Base-by-base conservation (phyloP, 805 yeast genomes). In the Myxozyma neglecta region DNA sequence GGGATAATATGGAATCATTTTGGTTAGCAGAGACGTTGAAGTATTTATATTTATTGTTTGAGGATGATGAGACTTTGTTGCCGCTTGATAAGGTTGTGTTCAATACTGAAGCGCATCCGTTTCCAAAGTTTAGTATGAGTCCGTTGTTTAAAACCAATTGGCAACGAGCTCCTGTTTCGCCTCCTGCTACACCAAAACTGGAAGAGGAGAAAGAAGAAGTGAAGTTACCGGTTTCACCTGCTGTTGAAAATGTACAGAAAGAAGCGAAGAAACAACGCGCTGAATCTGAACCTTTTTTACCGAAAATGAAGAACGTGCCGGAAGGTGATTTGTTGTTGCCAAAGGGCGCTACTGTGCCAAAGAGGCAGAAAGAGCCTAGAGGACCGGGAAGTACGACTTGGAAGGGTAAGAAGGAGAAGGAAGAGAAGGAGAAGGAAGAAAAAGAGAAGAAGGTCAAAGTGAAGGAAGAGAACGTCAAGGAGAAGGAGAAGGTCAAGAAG, bases 91-190 rank as follows among this genome's bases (percentile, higher is more conserved):
- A 85, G 60, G 81, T 85, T 57, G 90, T 92, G 6, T 90, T 89
- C 79, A 92, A 90, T 76, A 90, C 97, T 1, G 97, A 91, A 72
- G 97, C 96, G 0, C 97, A 91, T 73, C 94, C 96, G 42, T 83
- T 91, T 75, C 97, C 97, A 16, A 52, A 50, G n/a, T 66, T 66
- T 42, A 42, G 50, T 32, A 45, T 57, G 54, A 60, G 37, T 4
- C 64, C 67, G 2, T 49, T 55, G 5, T 64, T 64, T 39, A 57
- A 53, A 36, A 64, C 67, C 3, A 66, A 66, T 8, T 64, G 67
- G 67, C 24, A 34, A 14, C 36, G 44, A 34, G 34, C 42, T 42
- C 1, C 13, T 39, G 42, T 6, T 39, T n/a, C 13, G 42, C 42
- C 42, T 24, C 29, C 29, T 24, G 29, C 29, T 24, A 3, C 29